Base-by-base conservation (phyloP, 495 filamentous ascomycete genomes). In the Aspergillus ellipticus region DNA sequence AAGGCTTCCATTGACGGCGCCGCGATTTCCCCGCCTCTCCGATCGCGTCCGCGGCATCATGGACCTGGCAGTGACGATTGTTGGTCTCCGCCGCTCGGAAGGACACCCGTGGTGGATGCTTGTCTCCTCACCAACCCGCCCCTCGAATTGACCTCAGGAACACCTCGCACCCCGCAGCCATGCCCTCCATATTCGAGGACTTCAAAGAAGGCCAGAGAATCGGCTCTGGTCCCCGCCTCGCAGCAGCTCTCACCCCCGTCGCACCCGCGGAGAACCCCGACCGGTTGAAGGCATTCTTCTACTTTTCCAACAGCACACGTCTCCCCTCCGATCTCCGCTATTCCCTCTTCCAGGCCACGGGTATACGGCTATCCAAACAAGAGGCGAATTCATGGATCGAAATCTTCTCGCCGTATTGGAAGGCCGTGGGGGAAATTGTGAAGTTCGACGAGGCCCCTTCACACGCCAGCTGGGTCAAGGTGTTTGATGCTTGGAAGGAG, bases 401-500 rank as follows among this genome's bases (percentile, higher is more conserved):
- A 22, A 83, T 96, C 11, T 96, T 91, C 63, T 71, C 79, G 42
- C 78, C 82, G 6, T 96, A 90, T 66, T 97, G 91, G 90, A 89
- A 86, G 58, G 87, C 89, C 21, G 67, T 87, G 15, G 85, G 82
- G 26, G 85, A 87, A 61, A 71, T 96, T 15, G 68, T 90, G 39
- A 75, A 72, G 22, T 79, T 79, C 0, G 80, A 85, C 26, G 68
- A 74, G 53, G 50, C 56, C 9, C 66, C 65, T 52, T 68, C 60
- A 1, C 72, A 81, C 61, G 77, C 79, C 10, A 82, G 85, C 53
- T 92, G 89, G 85, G 74, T 77, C 9, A 83, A 79, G 33, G 88
- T 91, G 0, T 97, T 95, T 66, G 85, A 89, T 42, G 74, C 82
- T 7, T 97, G 93, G 92, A 93, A 88, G 62, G 88, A 90, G 7